Conservation (phyloP, 352 stramenopile genomes). For the Elongisporangium anandrum region DNA sequence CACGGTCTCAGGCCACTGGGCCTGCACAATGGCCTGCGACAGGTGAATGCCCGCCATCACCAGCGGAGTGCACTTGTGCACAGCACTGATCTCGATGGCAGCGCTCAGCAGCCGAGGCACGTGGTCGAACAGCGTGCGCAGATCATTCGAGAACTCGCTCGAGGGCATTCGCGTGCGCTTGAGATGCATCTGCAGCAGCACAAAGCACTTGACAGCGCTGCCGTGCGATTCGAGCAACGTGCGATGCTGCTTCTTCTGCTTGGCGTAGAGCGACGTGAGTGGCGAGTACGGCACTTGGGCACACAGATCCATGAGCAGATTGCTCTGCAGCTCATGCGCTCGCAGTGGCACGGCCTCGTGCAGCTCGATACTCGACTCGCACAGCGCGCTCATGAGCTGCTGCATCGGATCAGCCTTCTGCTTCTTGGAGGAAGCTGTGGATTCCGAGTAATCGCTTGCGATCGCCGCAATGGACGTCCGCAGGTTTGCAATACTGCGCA, state of each 20-base stretch:
- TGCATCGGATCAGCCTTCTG: conserved; percentile 12
- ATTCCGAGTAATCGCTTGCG: conserved; percentile 5
- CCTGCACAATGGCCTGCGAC: conserved; percentile 52
- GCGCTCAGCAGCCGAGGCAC: conserved; percentile 93
- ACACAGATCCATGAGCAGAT: conserved; percentile 48
- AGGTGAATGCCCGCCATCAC: conserved; percentile 51
- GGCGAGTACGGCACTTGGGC: conserved; percentile 56
- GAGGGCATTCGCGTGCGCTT: conserved; percentile 92
- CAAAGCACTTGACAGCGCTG: conserved; percentile 79
- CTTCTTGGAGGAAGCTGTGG: conserved; percentile 6
- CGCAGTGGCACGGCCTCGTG: conserved; percentile 93
- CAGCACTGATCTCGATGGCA: conserved; percentile 84
- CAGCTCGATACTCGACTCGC: conserved; percentile 88
- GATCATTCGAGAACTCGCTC: conserved; percentile 98
- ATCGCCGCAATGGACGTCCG: conserved; percentile 26
- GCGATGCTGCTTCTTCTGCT: conserved; percentile 42
- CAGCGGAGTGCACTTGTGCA: conserved; percentile 43
- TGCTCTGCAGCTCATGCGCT: conserved; percentile 96
- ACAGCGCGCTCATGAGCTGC: conserved; percentile 47
- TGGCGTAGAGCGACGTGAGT: conserved; percentile 44
- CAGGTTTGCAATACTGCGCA: conserved; percentile 85
- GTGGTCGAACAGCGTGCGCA: conserved; percentile 95
- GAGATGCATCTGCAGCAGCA: conserved; percentile 95
- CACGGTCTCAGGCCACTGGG: conserved; percentile 30
- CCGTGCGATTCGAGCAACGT: conserved; percentile 67